Evolutionary conservation across 1,284 basidiomycete species (phyloP).

Genomic region (Trichosporon faecale): DNA sequence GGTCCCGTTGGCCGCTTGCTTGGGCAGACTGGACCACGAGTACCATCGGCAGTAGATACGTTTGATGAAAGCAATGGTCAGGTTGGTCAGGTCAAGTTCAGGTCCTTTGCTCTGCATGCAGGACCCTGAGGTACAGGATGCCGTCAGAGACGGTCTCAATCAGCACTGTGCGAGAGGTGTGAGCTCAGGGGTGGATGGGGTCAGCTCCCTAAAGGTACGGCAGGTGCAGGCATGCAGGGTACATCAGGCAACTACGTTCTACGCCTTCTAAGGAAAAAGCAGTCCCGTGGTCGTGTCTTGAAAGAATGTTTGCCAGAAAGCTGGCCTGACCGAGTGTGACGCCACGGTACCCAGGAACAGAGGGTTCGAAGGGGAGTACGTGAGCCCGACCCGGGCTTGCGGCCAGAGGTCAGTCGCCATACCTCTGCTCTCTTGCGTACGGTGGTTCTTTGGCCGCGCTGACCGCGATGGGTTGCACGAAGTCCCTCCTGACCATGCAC

Average conservation of each 20-base stretch:
- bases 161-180: not conserved
- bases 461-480: not conserved
- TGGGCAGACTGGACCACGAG: not conserved
- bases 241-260: not conserved
- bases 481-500: not conserved
- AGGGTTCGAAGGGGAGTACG: constrained; percentile 4
- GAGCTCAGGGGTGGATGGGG: not conserved
- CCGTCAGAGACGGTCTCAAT: constrained; percentile 10
- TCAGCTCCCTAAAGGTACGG: not conserved
- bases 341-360: constrained; percentile 11
- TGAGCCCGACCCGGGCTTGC: not conserved
- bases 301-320: not conserved
- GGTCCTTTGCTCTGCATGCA: not conserved
- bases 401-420: constrained; percentile 11
- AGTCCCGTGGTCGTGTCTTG: constrained; percentile 9
- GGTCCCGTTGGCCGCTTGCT: not conserved
- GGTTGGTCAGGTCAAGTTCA: not conserved
- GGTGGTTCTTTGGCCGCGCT: not conserved
- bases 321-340: constrained; percentile 8
- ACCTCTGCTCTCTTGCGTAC: not conserved
- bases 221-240: constrained; percentile 3
- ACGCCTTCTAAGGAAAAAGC: not conserved
- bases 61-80: constrained; percentile 1
- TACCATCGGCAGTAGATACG: constrained; percentile 4
- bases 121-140: not conserved